Percentiles rank a stretch among this genome's conserved stretches.
These are phyloP conservation scores for Candida boleticola DNA, from an alignment of 805 yeast species.

Conservation along the genomic window DNA sequence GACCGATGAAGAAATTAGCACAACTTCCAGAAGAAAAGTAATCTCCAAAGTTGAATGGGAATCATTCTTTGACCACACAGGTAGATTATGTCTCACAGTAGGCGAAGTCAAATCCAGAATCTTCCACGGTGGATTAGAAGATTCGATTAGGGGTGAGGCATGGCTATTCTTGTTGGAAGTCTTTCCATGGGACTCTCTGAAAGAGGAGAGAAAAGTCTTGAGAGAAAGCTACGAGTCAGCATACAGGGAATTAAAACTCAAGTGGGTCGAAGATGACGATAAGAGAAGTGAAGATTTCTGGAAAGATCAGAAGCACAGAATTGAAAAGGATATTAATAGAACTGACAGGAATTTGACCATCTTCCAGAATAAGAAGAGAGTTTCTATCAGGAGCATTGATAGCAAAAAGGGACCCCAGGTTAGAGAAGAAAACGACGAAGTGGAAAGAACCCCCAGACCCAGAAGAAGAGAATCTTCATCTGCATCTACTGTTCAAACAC, in stretches of 20 bases:
- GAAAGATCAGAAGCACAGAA: constrained; percentile 85
- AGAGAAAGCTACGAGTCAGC: constrained; percentile 53
- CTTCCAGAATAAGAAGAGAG: constrained; percentile 48
- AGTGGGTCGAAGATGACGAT: constrained; percentile 64
- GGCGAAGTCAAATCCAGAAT: constrained; percentile 77
- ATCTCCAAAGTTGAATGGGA: constrained; percentile 78
- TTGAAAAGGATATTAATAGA: constrained; percentile 89
- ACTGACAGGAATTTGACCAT: constrained; percentile 79
- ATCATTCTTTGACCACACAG: constrained; percentile 75
- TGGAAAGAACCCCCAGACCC: too few relatives aligned
- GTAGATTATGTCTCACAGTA: constrained; percentile 69
- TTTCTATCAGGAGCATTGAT: constrained; percentile 32
- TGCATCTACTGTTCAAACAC: neutral
- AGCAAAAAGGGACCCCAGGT: constrained; percentile 9
- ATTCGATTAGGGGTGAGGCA: constrained; percentile 61
- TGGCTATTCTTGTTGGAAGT: constrained; percentile 86
- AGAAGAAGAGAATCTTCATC: neutral
- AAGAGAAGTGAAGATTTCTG: constrained; percentile 60
- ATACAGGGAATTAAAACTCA: constrained; percentile 62
- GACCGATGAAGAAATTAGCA: constrained; percentile 57
- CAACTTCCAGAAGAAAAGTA: constrained; percentile 64
- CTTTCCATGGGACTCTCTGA: constrained; percentile 84
- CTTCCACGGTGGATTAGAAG: constrained; percentile 84
- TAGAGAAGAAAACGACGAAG: constrained; percentile 5
- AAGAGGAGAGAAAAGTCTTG: constrained; percentile 62